phyloP scores from a whole-genome alignment of 2,329 filamentous ascomycete species.

The Hirsutella minnesotensis region DNA sequence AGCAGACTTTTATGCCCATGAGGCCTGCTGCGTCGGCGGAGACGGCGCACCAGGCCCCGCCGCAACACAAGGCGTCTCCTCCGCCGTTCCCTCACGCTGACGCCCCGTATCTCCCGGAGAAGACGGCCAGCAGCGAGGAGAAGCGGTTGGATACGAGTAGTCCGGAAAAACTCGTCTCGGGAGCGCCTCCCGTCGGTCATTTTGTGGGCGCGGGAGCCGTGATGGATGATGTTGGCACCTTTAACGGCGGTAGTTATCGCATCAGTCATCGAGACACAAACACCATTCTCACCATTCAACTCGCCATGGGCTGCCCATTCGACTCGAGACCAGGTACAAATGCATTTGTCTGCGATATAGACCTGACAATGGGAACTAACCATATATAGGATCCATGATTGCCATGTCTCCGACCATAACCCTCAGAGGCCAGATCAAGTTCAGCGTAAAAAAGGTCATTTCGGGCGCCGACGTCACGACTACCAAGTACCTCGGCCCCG shows the following conservation, averaged over 20 bases:
- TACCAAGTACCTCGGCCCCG: slow-evolving; percentile 78
- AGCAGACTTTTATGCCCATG: slow-evolving; percentile 11
- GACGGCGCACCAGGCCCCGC: slow-evolving; percentile 1
- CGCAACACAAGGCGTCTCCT: slow-evolving; percentile 13
- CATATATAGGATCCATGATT: slow-evolving; percentile 65
- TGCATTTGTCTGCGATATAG: neutral
- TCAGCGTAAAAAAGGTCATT: slow-evolving; percentile 85
- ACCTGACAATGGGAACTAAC: neutral
- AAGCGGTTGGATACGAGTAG: slow-evolving; percentile 11
- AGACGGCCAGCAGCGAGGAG: slow-evolving; percentile 10
- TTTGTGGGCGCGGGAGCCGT: slow-evolving; percentile 52
- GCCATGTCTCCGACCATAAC: slow-evolving; percentile 86
- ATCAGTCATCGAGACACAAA: slow-evolving; percentile 90
- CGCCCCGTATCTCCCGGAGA: slow-evolving; percentile 17
- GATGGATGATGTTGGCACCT: slow-evolving; percentile 83
- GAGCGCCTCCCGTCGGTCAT: slow-evolving; percentile 34
- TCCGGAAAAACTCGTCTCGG: slow-evolving; percentile 21
- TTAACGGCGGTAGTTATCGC: slow-evolving; percentile 90
- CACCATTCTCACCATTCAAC: slow-evolving; percentile 75
- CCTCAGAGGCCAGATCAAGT: slow-evolving; percentile 71
- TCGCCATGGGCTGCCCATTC: slow-evolving; percentile 81
- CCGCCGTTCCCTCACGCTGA: slow-evolving; percentile 11
- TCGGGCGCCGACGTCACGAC: slow-evolving; percentile 66
- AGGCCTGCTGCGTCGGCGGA: slow-evolving; percentile 13
- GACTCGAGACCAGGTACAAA: slow-evolving; percentile 59